phyloP scores from a whole-genome alignment of 2,329 filamentous ascomycete genomes.

The Colletotrichum horii region DNA sequence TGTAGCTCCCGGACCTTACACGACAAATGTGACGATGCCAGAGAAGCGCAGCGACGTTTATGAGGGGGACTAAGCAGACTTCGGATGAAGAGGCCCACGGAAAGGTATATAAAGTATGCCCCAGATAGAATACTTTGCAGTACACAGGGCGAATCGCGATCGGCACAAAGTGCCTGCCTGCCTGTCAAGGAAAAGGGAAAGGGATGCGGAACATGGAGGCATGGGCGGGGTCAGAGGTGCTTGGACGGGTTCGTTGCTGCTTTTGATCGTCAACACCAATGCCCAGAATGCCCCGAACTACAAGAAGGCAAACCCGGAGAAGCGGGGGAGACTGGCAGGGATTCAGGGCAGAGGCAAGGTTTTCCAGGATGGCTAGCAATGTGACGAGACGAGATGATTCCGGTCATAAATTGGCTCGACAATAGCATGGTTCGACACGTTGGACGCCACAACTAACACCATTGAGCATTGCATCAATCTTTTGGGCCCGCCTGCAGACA shows the following conservation, averaged over 20 bases:
- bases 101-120: background rate
- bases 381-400: background rate
- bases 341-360: background rate
- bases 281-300: background rate
- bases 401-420: background rate
- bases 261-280: background rate
- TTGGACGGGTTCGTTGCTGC: background rate
- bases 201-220: background rate
- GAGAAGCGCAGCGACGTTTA: background rate
- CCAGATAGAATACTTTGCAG: no score
- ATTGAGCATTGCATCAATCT: background rate
- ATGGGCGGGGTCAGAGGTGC: background rate
- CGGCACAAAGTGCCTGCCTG: background rate
- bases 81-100: background rate
- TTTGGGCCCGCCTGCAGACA: background rate
- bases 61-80: background rate
- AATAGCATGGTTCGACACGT: background rate
- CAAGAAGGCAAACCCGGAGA: background rate
- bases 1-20: background rate
- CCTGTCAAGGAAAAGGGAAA: background rate
- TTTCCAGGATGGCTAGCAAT: background rate
- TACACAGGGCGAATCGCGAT: background rate
- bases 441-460: constrained; percentile 14
- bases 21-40: background rate
- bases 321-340: background rate